These are phyloP conservation scores for Pichia cactophila DNA, from an alignment of 1,139 yeast species.

Conservation along the genomic window DNA sequence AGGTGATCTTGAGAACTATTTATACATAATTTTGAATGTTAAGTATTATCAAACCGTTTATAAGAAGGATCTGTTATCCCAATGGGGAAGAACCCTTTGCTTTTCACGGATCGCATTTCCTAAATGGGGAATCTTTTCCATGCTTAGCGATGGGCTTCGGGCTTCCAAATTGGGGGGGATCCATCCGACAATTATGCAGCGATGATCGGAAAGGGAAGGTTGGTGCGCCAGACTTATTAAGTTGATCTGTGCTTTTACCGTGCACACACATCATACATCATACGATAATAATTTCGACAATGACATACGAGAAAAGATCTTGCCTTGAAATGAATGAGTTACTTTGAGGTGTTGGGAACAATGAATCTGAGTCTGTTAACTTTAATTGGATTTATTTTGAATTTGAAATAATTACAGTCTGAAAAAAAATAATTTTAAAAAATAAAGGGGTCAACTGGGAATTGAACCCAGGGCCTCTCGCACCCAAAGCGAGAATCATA, in stretches of 20 bases:
- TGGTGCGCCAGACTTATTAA: too few species aligned
- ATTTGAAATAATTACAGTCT: too few species aligned
- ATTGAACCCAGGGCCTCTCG: constrained; percentile 31
- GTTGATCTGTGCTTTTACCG: too few species aligned
- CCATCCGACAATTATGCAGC: too few species aligned
- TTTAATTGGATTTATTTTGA: too few species aligned
- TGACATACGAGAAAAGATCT: too few species aligned
- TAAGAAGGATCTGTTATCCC: background rate
- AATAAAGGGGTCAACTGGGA: constrained; percentile 28
- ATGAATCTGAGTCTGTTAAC: too few species aligned
- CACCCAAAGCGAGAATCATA: constrained; percentile 48
- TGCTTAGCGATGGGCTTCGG: background rate
- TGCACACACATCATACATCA: background rate
- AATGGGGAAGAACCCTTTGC: background rate
- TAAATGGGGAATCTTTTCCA: background rate
- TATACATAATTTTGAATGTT: background rate
- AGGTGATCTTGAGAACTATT: background rate
- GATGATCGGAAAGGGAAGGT: too few species aligned
- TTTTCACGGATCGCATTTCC: background rate
- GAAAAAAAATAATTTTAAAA: background rate
- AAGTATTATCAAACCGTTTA: too few species aligned
- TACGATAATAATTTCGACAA: background rate
- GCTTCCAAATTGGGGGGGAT: too few species aligned
- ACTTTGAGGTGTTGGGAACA: too few species aligned
- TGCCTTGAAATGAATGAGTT: too few species aligned